These are phyloP conservation scores for Psilocybe azurescens DNA, from an alignment of 768 basidiomycete genomes.

Conservation along the genomic window DNA sequence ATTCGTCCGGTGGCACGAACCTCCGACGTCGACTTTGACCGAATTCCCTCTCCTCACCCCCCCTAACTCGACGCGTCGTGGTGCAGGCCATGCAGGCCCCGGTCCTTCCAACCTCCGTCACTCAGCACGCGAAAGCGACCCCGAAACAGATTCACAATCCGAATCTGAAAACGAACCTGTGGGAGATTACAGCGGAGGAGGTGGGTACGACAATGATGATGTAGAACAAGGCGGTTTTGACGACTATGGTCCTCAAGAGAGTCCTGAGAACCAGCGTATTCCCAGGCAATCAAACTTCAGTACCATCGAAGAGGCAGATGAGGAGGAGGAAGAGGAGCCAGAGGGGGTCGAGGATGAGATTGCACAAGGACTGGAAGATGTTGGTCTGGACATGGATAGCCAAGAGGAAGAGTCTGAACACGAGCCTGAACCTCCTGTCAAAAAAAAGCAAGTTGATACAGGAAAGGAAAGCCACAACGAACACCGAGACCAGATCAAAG, in stretches of 20 bases:
- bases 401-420: conserved; percentile 35
- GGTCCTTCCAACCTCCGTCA: conserved; percentile 47
- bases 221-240: conserved; percentile 31
- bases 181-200: conserved; percentile 33
- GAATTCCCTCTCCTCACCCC: conserved; percentile 63
- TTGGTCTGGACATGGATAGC: conserved; percentile 35
- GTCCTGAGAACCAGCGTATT: conserved; percentile 25
- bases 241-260: conserved; percentile 34
- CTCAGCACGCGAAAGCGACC: conserved; percentile 29
- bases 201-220: conserved; percentile 23
- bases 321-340: conserved; percentile 38
- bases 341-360: conserved; percentile 49
- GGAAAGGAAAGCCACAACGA: conserved; percentile 25
- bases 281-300: conserved; percentile 50
- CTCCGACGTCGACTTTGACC: conserved; percentile 65
- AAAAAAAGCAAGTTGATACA: conserved; percentile 40
- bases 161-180: conserved; percentile 36
- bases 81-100: conserved; percentile 37
- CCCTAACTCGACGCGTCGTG: conserved; percentile 33
- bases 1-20: conserved; percentile 55
- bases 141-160: conserved; percentile 31
- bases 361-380: conserved; percentile 43
- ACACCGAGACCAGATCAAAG: conserved; percentile 33
- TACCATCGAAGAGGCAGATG: conserved; percentile 51
- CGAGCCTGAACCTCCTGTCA: conserved; percentile 37